Base-by-base conservation (phyloP, 2,329 filamentous ascomycete species). In the Stachybotrys elegans region DNA sequence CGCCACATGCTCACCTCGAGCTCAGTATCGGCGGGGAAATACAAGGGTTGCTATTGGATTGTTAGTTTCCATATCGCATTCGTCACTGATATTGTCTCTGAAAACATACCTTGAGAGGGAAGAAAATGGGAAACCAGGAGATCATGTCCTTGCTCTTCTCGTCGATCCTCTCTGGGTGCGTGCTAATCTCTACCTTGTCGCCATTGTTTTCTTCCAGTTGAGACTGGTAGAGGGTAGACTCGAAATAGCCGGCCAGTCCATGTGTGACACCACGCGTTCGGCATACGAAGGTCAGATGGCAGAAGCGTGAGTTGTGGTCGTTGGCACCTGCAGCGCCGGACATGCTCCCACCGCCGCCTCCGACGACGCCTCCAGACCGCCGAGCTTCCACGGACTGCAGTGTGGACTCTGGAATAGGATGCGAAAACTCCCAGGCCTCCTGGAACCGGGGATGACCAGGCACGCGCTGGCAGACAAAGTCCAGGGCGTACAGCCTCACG, bases 111-210 rank as follows among this genome's bases (percentile, higher is more conserved):
- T 93, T 95, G 13, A 98, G 70, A 0, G 94, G 93, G 61, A 98
- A 98, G 70, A 92, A 96, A 22, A 98, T 97, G 2, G 93, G 93
- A 63, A 98, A 98, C 93, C 93, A 98, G 44, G 88, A 95, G 51
- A 96, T 95, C 94, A 98, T 98, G 57, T 94, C 91, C 60, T 86
- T 86, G 73, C 90, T 95, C 78, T 97, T 97, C 45, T 72, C 71
- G 44, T 93, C 88, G 68, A 98, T 97, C 22, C 85, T 88, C 51
- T 95, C 86, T 0, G 93, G 94, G 57, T 95, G 86, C 4, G 87
- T 98, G 58, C 89, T 95, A 47, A 98, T 76, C 69, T 97, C 92
- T 5, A 96, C 80, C 54, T 81, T 83, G 20, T 67, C 63, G 6
- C 56, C 64, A 43, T 53, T 56, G 22, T 56, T 61, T 22, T 55